Base-by-base conservation (phyloP, 768 basidiomycete species). In the Boletus tylopilopsis region DNA sequence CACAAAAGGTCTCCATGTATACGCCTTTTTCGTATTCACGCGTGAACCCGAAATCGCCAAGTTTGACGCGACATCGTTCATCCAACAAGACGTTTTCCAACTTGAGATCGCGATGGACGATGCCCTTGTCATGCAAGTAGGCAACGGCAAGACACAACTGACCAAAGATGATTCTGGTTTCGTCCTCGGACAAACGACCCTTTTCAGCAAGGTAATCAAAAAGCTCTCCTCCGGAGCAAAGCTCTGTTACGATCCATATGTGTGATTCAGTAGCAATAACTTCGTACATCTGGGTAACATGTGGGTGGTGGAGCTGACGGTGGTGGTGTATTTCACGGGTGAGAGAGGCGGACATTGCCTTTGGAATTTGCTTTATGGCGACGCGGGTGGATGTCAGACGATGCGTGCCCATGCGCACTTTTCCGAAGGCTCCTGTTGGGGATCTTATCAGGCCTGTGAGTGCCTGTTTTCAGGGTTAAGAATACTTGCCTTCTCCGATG, bases 261-360 rank as follows among this genome's bases (percentile, higher is more conserved):
- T 82, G 80, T 22, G 82, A 80, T 71, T 99, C 96, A 2, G 96
- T 98, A 9, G 96, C 96, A 64, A 98, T 90, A 64, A 98, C 91
- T 71, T 99, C 95, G 73, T 90, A 96, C 70, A 98, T 85, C 64
- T 95, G 93, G 13, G 93, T 90, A 61, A 99, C 82, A 64, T 96
- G 84, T 0, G 93, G 93, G 62, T 98, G 95, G 65, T 96, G 96
- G 12, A 99, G 80, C 42, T 92, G 89, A 43, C 95, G 88, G 71
- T 99, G 95, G 62, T 99, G 96, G 64, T 99, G 95, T 47, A 99
- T 96, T 72, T 99, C 95, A 56, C 95, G 83, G 23, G 96, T 99
- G 34, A 99, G 78, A 16, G 88, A 80, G 6, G 94, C 80, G 27
- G 94, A 91, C 76, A 93, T 82, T 49, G 85, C 81, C 69, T 98